Evolutionary conservation across 441 rosid genomes (phyloP).

Genomic region (Sinapis alba): DNA sequence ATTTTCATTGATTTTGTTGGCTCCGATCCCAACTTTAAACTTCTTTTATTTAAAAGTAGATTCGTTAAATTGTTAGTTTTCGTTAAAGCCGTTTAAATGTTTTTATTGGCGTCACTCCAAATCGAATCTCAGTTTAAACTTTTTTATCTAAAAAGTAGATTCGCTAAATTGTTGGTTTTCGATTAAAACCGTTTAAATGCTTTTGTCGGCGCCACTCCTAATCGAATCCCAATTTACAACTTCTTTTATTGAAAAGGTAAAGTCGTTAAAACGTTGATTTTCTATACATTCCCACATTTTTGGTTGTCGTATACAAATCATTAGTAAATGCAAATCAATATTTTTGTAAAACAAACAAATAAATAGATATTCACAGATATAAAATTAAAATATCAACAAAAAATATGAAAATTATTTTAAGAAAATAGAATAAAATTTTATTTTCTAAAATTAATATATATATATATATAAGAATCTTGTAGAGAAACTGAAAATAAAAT

Average conservation of each 20-base stretch:
- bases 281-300: too few species aligned
- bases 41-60: background rate
- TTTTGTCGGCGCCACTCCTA: too few species aligned
- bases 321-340: too few species aligned
- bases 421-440: background rate
- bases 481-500: background rate
- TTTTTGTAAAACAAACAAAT: too few species aligned
- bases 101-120: too few species aligned
- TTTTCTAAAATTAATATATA: background rate
- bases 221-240: too few species aligned
- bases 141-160: background rate
- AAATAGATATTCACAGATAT: background rate
- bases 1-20: too few species aligned
- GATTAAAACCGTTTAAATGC: background rate
- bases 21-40: too few species aligned
- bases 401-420: background rate
- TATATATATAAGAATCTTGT: background rate
- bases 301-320: too few species aligned
- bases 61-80: background rate
- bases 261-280: too few species aligned
- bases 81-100: background rate
- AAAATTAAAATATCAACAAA: background rate
- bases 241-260: too few species aligned
- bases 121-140: background rate
- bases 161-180: background rate